Conservation (phyloP, 306 rosid genomes). For the Potentilla sterilis region DNA sequence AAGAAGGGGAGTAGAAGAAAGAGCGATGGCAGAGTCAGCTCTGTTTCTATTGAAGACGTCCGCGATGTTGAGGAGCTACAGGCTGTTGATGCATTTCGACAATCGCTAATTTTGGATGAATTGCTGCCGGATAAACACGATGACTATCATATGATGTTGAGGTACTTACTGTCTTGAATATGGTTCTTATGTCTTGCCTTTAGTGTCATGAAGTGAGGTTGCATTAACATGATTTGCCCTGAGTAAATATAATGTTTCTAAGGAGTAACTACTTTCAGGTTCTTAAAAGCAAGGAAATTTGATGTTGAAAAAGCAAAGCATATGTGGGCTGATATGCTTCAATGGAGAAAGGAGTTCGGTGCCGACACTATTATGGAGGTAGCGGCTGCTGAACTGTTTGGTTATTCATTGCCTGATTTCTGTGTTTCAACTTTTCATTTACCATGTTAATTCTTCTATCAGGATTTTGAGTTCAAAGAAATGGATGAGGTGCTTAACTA, state of each 20-base stretch:
- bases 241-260: background rate
- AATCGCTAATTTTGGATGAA: constrained; percentile 67
- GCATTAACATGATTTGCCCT: background rate
- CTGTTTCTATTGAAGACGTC: constrained; percentile 95
- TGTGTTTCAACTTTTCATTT: constrained; percentile 8
- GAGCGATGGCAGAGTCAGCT: constrained; percentile 85
- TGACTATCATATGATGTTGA: constrained; percentile 90
- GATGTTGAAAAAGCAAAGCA: constrained; percentile 87
- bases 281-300: constrained; percentile 90
- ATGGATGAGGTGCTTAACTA: constrained; percentile 62
- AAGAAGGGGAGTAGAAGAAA: constrained; percentile 81
- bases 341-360: constrained; percentile 87
- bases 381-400: constrained; percentile 7
- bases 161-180: constrained; percentile 37
- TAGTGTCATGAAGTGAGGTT: constrained; percentile 3
- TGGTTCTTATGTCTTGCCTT: background rate
- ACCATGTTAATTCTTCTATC: constrained; percentile 26
- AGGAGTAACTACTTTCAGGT: constrained; percentile 44
- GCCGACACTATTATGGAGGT: constrained; percentile 82
- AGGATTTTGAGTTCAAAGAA: constrained; percentile 91
- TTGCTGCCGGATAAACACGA: constrained; percentile 76
- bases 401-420: constrained; percentile 16
- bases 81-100: constrained; percentile 82
- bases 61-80: constrained; percentile 82
- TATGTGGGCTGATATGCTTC: constrained; percentile 97